Evolutionary conservation across 768 basidiomycete genomes (phyloP), one percentile per base, ranked within the genome.

Genomic region (Clathrus columnatus): DNA sequence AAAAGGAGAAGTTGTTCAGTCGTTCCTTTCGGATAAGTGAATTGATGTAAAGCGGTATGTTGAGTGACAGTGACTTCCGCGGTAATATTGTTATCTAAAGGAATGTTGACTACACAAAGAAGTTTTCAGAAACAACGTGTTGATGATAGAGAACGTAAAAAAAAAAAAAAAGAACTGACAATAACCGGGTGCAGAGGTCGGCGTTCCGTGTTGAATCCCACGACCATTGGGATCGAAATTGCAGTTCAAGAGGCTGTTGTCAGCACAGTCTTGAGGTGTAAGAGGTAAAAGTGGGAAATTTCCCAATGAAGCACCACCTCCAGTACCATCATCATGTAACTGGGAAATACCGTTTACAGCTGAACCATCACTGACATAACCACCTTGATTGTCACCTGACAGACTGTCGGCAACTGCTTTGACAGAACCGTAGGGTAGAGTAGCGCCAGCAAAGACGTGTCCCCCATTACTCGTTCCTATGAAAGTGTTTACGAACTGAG

Each of bases 171-270:
- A 11, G 11, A 10, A 30, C 54, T 55, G 18, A 55, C 54, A 85
- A 63, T 83, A 85, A 48, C 83, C 83, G 0, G 83, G 83, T 16
- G 80, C 78, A 4, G 82, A 7, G 7, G 54, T 48, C n/a, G 54
- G 54, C 11, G 26, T 27, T 6, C 54, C 54, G 17, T 55, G 54
- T 20, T 26, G 27, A 4, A 55, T 16, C 24, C 30, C 42, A n/a
- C 54, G 54, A 16, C 6, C 11, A 21, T 11, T 10, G 20, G 54
- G 54, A 32, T 55, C 54, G 18, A 55, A 29, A 11, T 44, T 29
- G 32, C 54, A 55, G 20, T 48, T 48, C 26, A 30, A 32, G 27
- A 55, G 30, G 24, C 28, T 46, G 23, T 54, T 54, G n/a, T 44
- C 43, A 27, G 54, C 27, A 44, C 54, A 55, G 23, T 55, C 46